Percentiles rank a stretch among this genome's conserved stretches.
These are phyloP conservation scores for Colletotrichum limetticola DNA, from an alignment of 2,329 filamentous ascomycete species.

Conservation along the genomic window DNA sequence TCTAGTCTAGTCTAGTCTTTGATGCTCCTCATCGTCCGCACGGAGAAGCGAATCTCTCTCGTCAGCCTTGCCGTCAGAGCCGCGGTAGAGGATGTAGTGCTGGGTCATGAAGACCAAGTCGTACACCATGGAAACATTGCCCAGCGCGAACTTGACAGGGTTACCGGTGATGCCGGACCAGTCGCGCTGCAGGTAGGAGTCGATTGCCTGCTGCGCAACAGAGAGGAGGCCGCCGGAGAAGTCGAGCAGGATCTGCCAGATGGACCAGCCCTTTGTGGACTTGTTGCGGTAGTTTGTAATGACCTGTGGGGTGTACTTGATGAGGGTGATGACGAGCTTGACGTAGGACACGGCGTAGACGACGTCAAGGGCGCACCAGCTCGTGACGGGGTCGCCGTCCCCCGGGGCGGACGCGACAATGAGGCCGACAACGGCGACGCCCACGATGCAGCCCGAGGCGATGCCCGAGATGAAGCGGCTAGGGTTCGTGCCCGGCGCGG, in stretches of 20 bases:
- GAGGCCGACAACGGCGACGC: conserved; percentile 62
- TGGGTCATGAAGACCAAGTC: conserved; percentile 88
- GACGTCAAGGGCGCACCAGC: conserved; percentile 72
- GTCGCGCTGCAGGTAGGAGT: conserved; percentile 84
- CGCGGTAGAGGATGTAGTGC: conserved; percentile 83
- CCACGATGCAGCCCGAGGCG: conserved; percentile 73
- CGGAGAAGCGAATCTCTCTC: conserved; percentile 34
- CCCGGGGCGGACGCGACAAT: conserved; percentile 53
- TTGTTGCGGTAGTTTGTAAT: conserved; percentile 84
- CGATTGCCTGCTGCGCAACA: conserved; percentile 82
- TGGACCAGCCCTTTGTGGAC: conserved; percentile 90
- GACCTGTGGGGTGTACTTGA: conserved; percentile 94
- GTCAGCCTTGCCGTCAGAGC: conserved; percentile 33
- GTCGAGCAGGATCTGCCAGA: conserved; percentile 85
- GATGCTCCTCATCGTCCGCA: conserved; percentile 34
- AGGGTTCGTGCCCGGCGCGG: conserved; percentile 64
- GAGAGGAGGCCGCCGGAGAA: conserved; percentile 84
- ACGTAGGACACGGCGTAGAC: conserved; percentile 82
- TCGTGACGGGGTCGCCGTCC: conserved; percentile 50
- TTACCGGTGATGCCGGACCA: conserved; percentile 94
- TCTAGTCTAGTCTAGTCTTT: conserved; percentile 32
- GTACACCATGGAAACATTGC: conserved; percentile 87
- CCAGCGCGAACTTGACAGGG: conserved; percentile 87
- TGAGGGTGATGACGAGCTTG: conserved; percentile 86
- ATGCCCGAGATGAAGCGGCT: conserved; percentile 75